Conservation (phyloP, 148 eudicot genomes). For the Rhododendron williamsianum region DNA sequence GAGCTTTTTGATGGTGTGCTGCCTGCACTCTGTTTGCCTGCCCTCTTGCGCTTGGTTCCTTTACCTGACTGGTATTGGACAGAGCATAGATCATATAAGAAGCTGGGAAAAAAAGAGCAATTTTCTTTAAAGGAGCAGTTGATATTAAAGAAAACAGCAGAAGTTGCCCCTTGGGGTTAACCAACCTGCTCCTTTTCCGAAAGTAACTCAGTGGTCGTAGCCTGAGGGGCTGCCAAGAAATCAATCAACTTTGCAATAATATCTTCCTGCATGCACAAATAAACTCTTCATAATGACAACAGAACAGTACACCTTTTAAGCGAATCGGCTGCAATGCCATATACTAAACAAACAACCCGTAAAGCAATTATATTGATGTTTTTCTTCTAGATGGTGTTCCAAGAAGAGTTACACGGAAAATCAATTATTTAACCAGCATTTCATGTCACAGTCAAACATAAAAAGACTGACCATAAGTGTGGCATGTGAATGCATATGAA, state of each 20-base stretch:
- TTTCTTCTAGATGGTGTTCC: background rate
- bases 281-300: background rate
- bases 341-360: background rate
- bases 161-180: constrained; percentile 1
- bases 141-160: background rate
- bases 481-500: background rate
- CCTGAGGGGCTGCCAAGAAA: constrained; percentile 84
- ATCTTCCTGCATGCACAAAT: constrained; percentile 57
- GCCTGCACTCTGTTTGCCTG: constrained; percentile 31
- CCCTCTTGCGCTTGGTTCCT: constrained; percentile 81
- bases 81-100: constrained; percentile 10
- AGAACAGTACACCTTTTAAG: background rate
- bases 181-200: constrained; percentile 86
- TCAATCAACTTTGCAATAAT: constrained; percentile 66
- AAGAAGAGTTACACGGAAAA: background rate
- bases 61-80: constrained; percentile 36
- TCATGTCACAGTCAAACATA: background rate
- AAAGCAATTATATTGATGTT: background rate
- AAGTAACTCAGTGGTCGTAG: constrained; percentile 68
- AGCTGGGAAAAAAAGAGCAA: background rate
- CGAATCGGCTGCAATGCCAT: background rate
- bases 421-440: background rate
- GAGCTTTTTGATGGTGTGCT: constrained; percentile 52
- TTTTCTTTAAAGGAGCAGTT: background rate
- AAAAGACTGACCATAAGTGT: background rate